Percentiles rank a stretch among this genome's conserved stretches.
Evolutionary conservation across 1,284 basidiomycete species (phyloP).

Genomic region (Trichosporon coremiiforme): DNA sequence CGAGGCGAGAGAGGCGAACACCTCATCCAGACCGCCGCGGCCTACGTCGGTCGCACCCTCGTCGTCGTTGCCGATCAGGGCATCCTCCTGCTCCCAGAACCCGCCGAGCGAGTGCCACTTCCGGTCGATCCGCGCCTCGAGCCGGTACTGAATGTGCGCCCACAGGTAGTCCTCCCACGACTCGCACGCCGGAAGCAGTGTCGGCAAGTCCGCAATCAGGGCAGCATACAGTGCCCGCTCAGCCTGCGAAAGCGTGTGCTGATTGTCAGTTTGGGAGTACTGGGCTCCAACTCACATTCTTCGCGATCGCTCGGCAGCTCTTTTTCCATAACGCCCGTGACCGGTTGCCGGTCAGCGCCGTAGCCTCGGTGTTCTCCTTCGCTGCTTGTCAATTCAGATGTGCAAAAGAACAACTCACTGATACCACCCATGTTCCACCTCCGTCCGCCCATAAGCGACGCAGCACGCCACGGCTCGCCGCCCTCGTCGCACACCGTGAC

Average conservation of each 20-base stretch:
- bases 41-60: constrained; percentile 42
- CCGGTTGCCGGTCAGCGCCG: constrained; percentile 63
- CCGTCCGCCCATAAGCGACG: constrained; percentile 56
- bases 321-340: constrained; percentile 80
- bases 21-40: constrained; percentile 48
- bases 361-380: constrained; percentile 53
- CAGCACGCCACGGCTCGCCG: constrained; percentile 79
- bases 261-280: constrained; percentile 16
- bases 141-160: constrained; percentile 82
- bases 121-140: constrained; percentile 64
- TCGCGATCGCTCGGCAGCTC: constrained; percentile 74
- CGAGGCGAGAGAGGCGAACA: constrained; percentile 49
- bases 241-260: constrained; percentile 69
- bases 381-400: constrained; percentile 40
- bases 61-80: constrained; percentile 38
- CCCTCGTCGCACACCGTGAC: constrained; percentile 78
- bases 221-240: constrained; percentile 87
- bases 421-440: constrained; percentile 52
- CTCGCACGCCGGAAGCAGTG: constrained; percentile 74
- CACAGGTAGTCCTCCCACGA: constrained; percentile 96
- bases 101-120: constrained; percentile 52
- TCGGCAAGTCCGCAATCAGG: constrained; percentile 76
- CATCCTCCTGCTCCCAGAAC: constrained; percentile 54
- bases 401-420: constrained; percentile 35
- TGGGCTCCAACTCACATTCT: constrained; percentile 63